These are phyloP conservation scores for Pulveroboletus sp. DNA, from an alignment of 768 basidiomycete species.

Conservation along the genomic window DNA sequence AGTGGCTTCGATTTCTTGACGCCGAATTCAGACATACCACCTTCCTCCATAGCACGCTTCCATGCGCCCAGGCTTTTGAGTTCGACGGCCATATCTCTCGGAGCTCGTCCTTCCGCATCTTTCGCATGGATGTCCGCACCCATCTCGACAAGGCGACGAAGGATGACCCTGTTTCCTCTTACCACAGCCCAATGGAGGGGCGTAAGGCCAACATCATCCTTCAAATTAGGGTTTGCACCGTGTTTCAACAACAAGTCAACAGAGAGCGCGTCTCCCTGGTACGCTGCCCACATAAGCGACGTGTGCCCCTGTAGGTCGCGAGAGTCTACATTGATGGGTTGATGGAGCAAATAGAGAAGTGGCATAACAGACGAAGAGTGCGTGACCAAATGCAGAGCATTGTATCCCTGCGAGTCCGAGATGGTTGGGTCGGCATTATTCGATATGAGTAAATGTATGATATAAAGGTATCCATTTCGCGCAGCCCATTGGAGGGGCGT, in stretches of 20 bases:
- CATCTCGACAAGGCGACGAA: constrained; percentile 78
- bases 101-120: constrained; percentile 80
- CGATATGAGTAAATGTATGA: constrained; percentile 86
- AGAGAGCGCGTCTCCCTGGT: constrained; percentile 95
- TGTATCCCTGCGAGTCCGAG: constrained; percentile 91
- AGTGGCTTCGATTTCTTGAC: constrained; percentile 60
- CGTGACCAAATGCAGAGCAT: constrained; percentile 90
- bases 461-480: constrained; percentile 92
- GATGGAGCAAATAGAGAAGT: constrained; percentile 84
- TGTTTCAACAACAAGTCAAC: constrained; percentile 87
- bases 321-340: constrained; percentile 88
- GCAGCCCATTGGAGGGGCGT: constrained; percentile 99
- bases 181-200: constrained; percentile 98
- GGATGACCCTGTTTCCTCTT: constrained; percentile 84
- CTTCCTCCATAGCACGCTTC: constrained; percentile 85
- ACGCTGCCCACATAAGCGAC: constrained; percentile 97
- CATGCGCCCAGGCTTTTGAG: constrained; percentile 88
- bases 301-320: constrained; percentile 92
- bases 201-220: constrained; percentile 78
- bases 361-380: constrained; percentile 96
- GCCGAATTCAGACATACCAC: constrained; percentile 76
- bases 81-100: constrained; percentile 92
- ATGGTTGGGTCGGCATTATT: constrained; percentile 93
- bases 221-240: constrained; percentile 72
- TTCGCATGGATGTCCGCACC: constrained; percentile 79